Evolutionary conservation across 2,329 filamentous ascomycete genomes (phyloP).

Genomic region (Monosporascus sp.): DNA sequence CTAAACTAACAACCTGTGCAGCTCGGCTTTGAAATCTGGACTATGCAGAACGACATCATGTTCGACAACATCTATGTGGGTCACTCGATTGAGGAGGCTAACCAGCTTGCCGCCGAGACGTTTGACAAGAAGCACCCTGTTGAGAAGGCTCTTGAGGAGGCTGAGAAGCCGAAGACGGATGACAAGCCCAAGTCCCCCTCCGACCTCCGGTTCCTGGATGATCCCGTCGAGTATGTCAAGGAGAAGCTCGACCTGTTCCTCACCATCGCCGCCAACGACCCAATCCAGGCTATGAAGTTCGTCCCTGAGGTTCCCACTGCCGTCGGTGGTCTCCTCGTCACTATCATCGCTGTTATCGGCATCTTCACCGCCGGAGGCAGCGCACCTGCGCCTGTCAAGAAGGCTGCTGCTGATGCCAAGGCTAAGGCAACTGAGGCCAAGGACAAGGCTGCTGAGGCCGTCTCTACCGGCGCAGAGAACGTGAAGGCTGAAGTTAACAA

Average conservation of each 20-base stretch:
- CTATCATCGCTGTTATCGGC: slow-evolving; percentile 65
- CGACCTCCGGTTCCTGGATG: slow-evolving; percentile 83
- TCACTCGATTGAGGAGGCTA: slow-evolving; percentile 89
- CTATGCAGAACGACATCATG: slow-evolving; percentile 97
- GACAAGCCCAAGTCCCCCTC: slow-evolving; percentile 63
- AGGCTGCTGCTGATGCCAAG: slow-evolving; percentile 59
- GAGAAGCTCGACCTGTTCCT: slow-evolving; percentile 94
- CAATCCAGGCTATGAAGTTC: slow-evolving; percentile 77
- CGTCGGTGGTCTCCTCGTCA: slow-evolving; percentile 64
- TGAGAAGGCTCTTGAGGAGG: slow-evolving; percentile 76
- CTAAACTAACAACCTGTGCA: slow-evolving; percentile 29
- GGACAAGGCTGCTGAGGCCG: slow-evolving; percentile 61
- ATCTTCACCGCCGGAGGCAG: slow-evolving; percentile 59
- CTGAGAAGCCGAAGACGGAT: slow-evolving; percentile 69
- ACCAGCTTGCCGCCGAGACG: slow-evolving; percentile 81
- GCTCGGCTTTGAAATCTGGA: slow-evolving; percentile 99
- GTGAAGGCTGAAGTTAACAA: slow-evolving; percentile 69
- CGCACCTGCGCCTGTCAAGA: slow-evolving; percentile 68
- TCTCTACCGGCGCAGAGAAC: slow-evolving; percentile 60
- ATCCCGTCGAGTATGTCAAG: slow-evolving; percentile 80
- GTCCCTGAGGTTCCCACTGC: slow-evolving; percentile 88
- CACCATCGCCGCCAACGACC: slow-evolving; percentile 74
- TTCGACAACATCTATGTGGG: slow-evolving; percentile 99
- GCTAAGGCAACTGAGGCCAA: slow-evolving; percentile 72
- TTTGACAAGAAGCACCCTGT: slow-evolving; percentile 82